Conservation (phyloP, 768 basidiomycete genomes). For the Omphalotus guepiniiformis region DNA sequence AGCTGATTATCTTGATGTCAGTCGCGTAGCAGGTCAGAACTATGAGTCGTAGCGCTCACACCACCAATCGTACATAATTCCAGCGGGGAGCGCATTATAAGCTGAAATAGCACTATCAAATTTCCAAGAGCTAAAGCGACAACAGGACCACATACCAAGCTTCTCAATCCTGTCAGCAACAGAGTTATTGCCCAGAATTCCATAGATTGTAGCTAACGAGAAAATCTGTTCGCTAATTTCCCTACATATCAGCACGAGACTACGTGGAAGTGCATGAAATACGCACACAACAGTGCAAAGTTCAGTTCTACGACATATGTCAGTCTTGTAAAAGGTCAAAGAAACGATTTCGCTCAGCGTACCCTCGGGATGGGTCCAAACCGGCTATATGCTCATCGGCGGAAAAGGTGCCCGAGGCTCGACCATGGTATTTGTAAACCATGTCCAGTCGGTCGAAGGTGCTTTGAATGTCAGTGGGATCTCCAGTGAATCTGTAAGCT, state of each 20-base stretch:
- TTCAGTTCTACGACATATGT: constrained; percentile 32
- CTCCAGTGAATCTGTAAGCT: constrained; percentile 36
- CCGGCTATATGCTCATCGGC: constrained; percentile 39
- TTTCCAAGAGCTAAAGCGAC: too few relatives aligned
- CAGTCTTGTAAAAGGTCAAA: constrained; percentile 21
- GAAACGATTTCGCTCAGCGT: constrained; percentile 2
- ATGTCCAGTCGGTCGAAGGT: constrained; percentile 36
- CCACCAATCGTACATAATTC: constrained; percentile 35
- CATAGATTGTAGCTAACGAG: constrained; percentile 37
- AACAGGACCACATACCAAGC: constrained; percentile 28
- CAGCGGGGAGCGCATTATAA: constrained; percentile 37
- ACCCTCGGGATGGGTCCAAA: constrained; percentile 39
- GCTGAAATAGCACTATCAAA: constrained; percentile 18
- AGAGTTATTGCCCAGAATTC: constrained; percentile 38
- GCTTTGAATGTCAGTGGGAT: constrained; percentile 33
- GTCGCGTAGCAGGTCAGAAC: neutral
- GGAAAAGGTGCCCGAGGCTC: constrained; percentile 37
- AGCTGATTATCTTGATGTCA: constrained; percentile 16
- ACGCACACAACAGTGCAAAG: neutral
- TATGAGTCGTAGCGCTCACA: constrained; percentile 19
- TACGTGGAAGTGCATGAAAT: neutral
- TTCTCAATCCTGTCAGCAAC: constrained; percentile 37
- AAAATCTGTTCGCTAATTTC: constrained; percentile 40
- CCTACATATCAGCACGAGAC: too few relatives aligned
- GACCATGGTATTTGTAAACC: constrained; percentile 36